These are phyloP conservation scores for Pythium scleroteichum DNA, from an alignment of 352 stramenopile species.

Conservation along the genomic window DNA sequence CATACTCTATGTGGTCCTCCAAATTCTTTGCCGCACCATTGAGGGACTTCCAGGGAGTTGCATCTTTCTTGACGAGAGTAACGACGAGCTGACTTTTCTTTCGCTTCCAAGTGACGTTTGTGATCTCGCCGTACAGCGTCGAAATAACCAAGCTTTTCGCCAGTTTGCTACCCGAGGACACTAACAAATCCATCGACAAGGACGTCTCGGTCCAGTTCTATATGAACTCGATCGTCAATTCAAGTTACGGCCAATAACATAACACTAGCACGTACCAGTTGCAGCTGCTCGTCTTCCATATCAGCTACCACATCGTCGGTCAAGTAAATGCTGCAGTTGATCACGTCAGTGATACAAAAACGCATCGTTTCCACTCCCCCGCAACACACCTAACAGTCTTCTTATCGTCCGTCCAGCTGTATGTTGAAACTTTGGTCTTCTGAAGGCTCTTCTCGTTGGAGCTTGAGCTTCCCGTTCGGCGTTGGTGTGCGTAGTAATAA, in stretches of 20 bases:
- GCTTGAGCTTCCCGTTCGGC: slow-evolving; percentile 23
- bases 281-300: slow-evolving; percentile 60
- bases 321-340: slow-evolving; percentile 65
- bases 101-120: slow-evolving; percentile 55
- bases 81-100: slow-evolving; percentile 68
- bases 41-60: slow-evolving; percentile 70
- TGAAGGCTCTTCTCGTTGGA: slow-evolving; percentile 28
- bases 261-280: slow-evolving; percentile 73
- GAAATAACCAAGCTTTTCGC: slow-evolving; percentile 76
- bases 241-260: too few species aligned
- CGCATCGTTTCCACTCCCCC: background rate
- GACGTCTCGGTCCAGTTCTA: slow-evolving; percentile 84
- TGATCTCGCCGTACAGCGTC: slow-evolving; percentile 69
- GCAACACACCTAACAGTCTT: slow-evolving; percentile 54
- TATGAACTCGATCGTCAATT: background rate
- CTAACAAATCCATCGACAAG: slow-evolving; percentile 68
- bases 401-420: slow-evolving; percentile 79
- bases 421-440: slow-evolving; percentile 70
- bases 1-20: slow-evolving; percentile 86
- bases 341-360: background rate
- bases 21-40: slow-evolving; percentile 82
- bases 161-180: slow-evolving; percentile 32
- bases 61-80: slow-evolving; percentile 62
- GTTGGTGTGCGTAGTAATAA: slow-evolving; percentile 84
- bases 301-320: slow-evolving; percentile 53